phyloP scores from a whole-genome alignment of 306 rosid species.

The Rosa persica region DNA sequence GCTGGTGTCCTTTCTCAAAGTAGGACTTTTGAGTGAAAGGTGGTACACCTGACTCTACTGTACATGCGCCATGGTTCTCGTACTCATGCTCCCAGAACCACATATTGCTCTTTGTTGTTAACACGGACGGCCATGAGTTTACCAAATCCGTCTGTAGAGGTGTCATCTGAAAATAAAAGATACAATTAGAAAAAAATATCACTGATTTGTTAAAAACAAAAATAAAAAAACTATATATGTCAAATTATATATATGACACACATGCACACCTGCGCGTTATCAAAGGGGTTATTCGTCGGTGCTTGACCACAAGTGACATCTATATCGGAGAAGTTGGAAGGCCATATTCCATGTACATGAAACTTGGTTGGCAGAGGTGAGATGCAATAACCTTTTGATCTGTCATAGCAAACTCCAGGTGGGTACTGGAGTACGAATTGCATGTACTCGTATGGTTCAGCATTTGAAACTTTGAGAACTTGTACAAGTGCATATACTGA shows the following conservation, averaged over 20 bases:
- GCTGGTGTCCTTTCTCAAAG: not conserved
- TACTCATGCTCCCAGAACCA: not conserved
- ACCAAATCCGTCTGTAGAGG: not conserved
- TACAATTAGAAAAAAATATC: too few relatives aligned
- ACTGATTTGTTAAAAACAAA: too few relatives aligned
- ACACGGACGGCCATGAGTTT: not conserved
- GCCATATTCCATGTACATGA: not conserved
- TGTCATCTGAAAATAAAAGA: not conserved
- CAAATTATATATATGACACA: too few relatives aligned
- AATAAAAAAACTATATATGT: too few relatives aligned
- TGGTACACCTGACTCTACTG: not conserved
- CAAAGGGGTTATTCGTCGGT: not conserved
- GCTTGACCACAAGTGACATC: not conserved
- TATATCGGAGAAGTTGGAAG: not conserved
- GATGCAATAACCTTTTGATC: not conserved
- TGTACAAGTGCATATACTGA: not conserved
- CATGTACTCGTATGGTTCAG: not conserved
- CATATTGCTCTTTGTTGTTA: not conserved
- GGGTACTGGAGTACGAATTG: not conserved
- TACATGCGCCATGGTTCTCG: not conserved
- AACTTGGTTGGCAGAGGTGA: not conserved
- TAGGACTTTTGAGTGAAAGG: not conserved
- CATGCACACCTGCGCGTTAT: not conserved
- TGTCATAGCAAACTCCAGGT: not conserved
- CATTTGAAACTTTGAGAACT: not conserved